These are phyloP conservation scores for Aspergillus fischeri DNA, from an alignment of 2,329 filamentous ascomycete genomes.

Conservation along the genomic window DNA sequence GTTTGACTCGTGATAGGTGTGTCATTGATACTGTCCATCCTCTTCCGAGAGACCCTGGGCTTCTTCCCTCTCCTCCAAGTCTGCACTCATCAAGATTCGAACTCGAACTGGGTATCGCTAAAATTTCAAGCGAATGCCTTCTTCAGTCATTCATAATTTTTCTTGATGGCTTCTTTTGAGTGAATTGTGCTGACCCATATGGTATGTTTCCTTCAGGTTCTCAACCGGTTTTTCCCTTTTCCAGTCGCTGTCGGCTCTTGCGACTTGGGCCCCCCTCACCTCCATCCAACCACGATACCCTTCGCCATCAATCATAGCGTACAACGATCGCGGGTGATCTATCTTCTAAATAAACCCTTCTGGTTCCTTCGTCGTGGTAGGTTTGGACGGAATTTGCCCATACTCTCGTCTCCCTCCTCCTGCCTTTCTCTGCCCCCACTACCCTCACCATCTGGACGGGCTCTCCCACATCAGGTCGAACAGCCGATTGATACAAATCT, in stretches of 20 bases:
- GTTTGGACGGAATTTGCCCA: slow-evolving; percentile 33
- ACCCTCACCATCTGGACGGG: slow-evolving; percentile 21
- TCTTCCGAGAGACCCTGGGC: slow-evolving; percentile 30
- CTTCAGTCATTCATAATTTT: slow-evolving; percentile 13
- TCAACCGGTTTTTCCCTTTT: slow-evolving; percentile 22
- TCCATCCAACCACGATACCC: slow-evolving; percentile 24
- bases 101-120: slow-evolving; percentile 15
- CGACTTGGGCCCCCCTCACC: slow-evolving; percentile 28
- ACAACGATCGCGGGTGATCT: slow-evolving; percentile 31
- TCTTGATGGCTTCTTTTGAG: slow-evolving; percentile 9
- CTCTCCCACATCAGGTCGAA: slow-evolving; percentile 20
- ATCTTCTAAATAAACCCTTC: slow-evolving; percentile 25
- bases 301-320: slow-evolving; percentile 26
- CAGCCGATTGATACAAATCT: slow-evolving; percentile 32
- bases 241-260: slow-evolving; percentile 33
- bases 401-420: slow-evolving; percentile 20
- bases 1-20: slow-evolving; percentile 28
- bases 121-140: slow-evolving; percentile 14
- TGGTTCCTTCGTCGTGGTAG: slow-evolving; percentile 32
- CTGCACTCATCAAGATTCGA: slow-evolving; percentile 29
- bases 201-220: slow-evolving; percentile 22
- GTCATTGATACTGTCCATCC: slow-evolving; percentile 30
- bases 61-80: slow-evolving; percentile 24
- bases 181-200: slow-evolving; percentile 24
- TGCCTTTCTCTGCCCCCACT: slow-evolving; percentile 22